phyloP scores from a whole-genome alignment of 2,329 filamentous ascomycete species.

The Hortaea werneckii region DNA sequence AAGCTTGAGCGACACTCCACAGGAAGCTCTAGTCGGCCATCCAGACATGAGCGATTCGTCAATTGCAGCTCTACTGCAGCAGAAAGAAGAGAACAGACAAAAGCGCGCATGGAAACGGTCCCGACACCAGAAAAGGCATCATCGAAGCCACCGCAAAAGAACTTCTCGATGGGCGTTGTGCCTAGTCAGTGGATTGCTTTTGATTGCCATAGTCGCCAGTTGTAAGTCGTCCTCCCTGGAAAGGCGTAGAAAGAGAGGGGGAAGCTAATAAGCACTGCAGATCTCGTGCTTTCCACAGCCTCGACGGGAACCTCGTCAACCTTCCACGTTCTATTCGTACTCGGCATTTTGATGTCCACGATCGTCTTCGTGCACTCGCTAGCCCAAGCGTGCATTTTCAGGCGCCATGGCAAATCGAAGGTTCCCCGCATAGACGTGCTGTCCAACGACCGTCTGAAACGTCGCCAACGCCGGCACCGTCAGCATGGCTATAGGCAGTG shows the following conservation, averaged over 20 bases:
- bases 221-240: conserved; percentile 15
- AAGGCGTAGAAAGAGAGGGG: not conserved
- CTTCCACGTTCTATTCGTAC: conserved; percentile 69
- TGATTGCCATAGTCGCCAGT: conserved; percentile 22
- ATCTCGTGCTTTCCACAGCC: conserved; percentile 62
- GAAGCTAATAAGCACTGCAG: conserved; percentile 33
- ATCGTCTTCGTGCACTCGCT: conserved; percentile 75
- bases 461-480: conserved; percentile 2
- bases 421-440: conserved; percentile 2
- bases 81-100: conserved; percentile 14
- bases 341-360: conserved; percentile 62
- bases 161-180: conserved; percentile 11
- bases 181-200: conserved; percentile 15
- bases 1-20: conserved; percentile 17
- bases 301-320: conserved; percentile 47
- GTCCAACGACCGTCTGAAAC: conserved; percentile 2
- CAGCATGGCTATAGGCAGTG: conserved; percentile 23
- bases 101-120: conserved; percentile 15
- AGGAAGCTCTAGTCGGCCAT: conserved; percentile 19
- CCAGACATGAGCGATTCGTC: conserved; percentile 21
- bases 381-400: conserved; percentile 60
- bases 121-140: conserved; percentile 2
- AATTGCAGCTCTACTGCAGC: conserved; percentile 17
- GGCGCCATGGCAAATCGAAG: not conserved
- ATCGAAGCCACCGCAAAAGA: conserved; percentile 1